Evolutionary conservation across 768 basidiomycete species (phyloP).

Genomic region (Hortiboletus campestris): DNA sequence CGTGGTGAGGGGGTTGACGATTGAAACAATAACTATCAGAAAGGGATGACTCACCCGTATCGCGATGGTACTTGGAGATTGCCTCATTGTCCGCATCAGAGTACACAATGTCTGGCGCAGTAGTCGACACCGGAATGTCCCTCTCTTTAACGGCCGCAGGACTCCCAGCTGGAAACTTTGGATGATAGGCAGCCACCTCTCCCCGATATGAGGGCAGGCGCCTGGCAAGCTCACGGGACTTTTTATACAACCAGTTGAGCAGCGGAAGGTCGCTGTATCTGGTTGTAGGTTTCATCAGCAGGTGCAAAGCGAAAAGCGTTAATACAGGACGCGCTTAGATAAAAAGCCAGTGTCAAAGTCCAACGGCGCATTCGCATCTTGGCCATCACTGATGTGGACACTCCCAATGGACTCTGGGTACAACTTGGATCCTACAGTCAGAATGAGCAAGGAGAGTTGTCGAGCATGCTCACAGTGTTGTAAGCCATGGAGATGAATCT

Average conservation of each 20-base stretch:
- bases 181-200: conserved; percentile 11
- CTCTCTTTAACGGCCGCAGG: conserved; percentile 18
- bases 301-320: background rate
- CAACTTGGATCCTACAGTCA: conserved; percentile 14
- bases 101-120: background rate
- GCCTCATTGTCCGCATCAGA: background rate
- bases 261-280: conserved; percentile 40
- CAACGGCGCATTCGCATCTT: conserved; percentile 40
- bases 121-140: background rate
- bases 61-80: background rate
- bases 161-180: conserved; percentile 27
- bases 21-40: background rate
- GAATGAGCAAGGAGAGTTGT: background rate
- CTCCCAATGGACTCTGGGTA: conserved; percentile 49
- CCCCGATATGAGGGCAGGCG: conserved; percentile 40
- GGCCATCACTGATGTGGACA: conserved; percentile 45
- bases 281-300: background rate
- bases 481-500: conserved; percentile 31
- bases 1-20: background rate
- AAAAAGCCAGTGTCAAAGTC: conserved; percentile 47
- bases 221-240: conserved; percentile 48
- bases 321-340: conserved; percentile 32
- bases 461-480: conserved; percentile 30
- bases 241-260: conserved; percentile 50
- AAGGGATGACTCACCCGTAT: background rate